phyloP scores from a whole-genome alignment of 208 protist species.

The Angomonas deanei region DNA sequence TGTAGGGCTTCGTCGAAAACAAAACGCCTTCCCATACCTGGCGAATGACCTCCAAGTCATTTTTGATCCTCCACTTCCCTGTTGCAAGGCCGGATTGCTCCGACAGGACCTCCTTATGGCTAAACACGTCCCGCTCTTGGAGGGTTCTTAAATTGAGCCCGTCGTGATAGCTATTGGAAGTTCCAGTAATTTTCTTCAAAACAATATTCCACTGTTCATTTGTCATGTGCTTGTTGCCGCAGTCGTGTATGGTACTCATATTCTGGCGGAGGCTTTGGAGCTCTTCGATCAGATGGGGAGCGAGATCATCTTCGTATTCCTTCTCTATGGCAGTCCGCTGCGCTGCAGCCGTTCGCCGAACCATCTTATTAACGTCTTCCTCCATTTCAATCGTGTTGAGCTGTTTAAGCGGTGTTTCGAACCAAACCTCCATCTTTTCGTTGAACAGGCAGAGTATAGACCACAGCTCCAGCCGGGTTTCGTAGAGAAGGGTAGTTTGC shows the following conservation, averaged over 20 bases:
- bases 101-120: conserved; percentile 75
- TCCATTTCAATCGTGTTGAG: conserved; percentile 83
- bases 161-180: conserved; percentile 83
- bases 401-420: conserved; percentile 70
- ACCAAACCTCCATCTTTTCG: conserved; percentile 82
- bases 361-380: conserved; percentile 77
- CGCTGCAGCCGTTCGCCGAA: conserved; percentile 53
- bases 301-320: conserved; percentile 81
- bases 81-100: conserved; percentile 91
- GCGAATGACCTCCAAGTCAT: conserved; percentile 86
- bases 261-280: conserved; percentile 69
- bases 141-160: conserved; percentile 75
- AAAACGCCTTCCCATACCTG: conserved; percentile 72
- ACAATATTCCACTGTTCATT: conserved; percentile 88
- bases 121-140: conserved; percentile 79
- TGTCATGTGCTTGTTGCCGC: conserved; percentile 91
- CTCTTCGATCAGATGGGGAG: conserved; percentile 70
- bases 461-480: conserved; percentile 79
- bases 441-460: conserved; percentile 73
- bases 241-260: conserved; percentile 89
- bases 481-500: conserved; percentile 50
- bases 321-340: conserved; percentile 75
- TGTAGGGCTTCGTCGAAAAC: conserved; percentile 84
- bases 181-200: conserved; percentile 81
- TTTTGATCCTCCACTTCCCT: conserved; percentile 91